Evolutionary conservation across 176 grass and related monocot genomes (phyloP).

Genomic region (Saccharum spontaneum): DNA sequence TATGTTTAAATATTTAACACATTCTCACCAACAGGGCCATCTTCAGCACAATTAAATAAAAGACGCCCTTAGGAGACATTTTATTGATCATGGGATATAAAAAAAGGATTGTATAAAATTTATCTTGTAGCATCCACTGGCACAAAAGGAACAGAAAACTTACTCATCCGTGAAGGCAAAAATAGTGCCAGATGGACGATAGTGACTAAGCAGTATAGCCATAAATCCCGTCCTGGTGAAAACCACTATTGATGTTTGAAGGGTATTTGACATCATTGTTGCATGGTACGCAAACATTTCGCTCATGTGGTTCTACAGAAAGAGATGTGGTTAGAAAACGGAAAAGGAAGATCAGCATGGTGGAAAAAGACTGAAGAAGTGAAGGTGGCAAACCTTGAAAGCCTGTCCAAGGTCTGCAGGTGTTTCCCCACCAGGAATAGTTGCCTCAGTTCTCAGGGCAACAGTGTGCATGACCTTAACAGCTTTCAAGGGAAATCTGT

Average conservation of each 20-base stretch:
- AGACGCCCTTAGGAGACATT: not conserved
- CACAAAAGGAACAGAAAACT: constrained; percentile 29
- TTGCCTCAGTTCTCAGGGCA: constrained; percentile 87
- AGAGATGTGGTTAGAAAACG: constrained; percentile 5
- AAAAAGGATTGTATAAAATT: not conserved
- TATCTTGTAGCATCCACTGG: not conserved
- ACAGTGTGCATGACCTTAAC: constrained; percentile 99
- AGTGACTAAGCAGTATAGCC: constrained; percentile 96
- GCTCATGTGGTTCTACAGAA: constrained; percentile 83
- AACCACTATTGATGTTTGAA: constrained; percentile 91
- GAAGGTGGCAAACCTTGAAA: constrained; percentile 64
- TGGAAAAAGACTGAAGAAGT: not conserved
- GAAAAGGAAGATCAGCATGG: constrained; percentile 3
- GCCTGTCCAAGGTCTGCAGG: constrained; percentile 76
- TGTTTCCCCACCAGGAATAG: constrained; percentile 63
- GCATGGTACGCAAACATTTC: constrained; percentile 99
- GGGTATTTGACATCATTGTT: constrained; percentile 98
- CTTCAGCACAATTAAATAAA: not conserved
- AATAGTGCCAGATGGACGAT: constrained; percentile 89
- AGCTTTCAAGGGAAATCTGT: constrained; percentile 98
- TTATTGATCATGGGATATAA: not conserved
- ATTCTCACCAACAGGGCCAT: not conserved
- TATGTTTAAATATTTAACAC: constrained; percentile 3
- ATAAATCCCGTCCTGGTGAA: constrained; percentile 96
- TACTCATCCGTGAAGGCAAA: constrained; percentile 99